Evolutionary conservation across 345 rosid genomes (phyloP), one percentile per base, ranked within the genome.

Genomic region (Cardiospermum halicacabum): DNA sequence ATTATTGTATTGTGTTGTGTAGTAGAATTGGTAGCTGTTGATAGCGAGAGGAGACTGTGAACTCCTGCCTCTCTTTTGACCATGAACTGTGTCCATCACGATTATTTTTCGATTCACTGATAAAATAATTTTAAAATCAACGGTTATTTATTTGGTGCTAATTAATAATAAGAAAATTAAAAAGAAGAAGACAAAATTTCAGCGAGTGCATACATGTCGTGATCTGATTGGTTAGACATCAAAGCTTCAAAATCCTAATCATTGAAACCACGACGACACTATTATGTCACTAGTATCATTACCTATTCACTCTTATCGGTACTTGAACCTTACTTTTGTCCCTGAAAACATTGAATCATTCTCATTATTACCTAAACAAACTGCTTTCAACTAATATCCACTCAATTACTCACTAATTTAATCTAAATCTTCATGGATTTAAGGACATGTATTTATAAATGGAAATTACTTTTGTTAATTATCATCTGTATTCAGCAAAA

Each of bases 191-290:
- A 34, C 66, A 49, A 28, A 13, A 31, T 9, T 34, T 51, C 43
- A 16, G 5, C 4, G 11, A 62, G 16, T 9, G 34, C 25, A 19
- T 48, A n/a, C 18, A 19, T 12, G 26, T 61, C 6, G 19, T 45
- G 26, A 47, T 61, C 21, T 49, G 24, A 49, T 24, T 30, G 50
- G 58, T 50, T 12, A 56, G 34, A 22, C 34, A 63, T 63, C 43
- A n/a, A 3, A 34, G 34, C 48, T 22, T 63, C 22, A 51, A 50
- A 2, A 27, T 13, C 34, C n/a, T 31, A 31, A 54, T 47, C 21
- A 39, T 62, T 57, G 53, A 26, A 50, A 22, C 21, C 59, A n/a
- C 47, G 27, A 31, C 21, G 65, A 57, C 74, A 57, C 6, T 36
- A 55, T 56, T 8, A 70, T 63, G n/a, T n/a, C n/a, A n/a, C n/a